Evolutionary conservation across 495 filamentous ascomycete genomes (phyloP).

Genomic region (Lasiosphaeria ovina): DNA sequence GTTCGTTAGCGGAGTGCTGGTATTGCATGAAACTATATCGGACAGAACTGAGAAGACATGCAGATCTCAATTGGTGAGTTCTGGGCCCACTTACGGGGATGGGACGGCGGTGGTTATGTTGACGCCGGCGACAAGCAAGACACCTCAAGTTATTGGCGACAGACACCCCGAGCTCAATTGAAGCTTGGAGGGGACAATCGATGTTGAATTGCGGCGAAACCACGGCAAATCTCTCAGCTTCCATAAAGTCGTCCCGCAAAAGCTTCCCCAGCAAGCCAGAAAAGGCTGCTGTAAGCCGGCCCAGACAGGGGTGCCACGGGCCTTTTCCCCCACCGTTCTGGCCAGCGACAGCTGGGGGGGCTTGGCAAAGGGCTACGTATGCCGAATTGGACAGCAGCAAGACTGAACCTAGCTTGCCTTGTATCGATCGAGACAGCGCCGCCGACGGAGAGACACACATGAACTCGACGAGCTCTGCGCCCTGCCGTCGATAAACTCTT

Average conservation of each 20-base stretch:
- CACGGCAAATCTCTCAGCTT: conserved; percentile 19
- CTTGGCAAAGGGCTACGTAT: conserved; percentile 43
- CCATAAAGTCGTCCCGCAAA: background rate
- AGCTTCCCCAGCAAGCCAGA: no score
- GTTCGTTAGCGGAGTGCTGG: no score
- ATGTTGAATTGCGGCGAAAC: conserved; percentile 19
- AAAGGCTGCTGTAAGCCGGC: no score
- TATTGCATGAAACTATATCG: no score
- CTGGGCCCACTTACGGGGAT: no score
- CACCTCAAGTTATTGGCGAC: no score
- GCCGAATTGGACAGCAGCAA: conserved; percentile 19
- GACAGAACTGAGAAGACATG: no score
- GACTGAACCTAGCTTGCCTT: background rate
- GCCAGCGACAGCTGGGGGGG: conserved; percentile 5
- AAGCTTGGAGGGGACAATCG: background rate
- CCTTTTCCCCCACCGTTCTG: background rate
- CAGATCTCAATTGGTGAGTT: no score
- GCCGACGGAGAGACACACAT: background rate
- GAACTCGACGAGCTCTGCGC: conserved; percentile 1
- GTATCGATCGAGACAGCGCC: background rate
- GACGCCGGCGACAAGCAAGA: no score
- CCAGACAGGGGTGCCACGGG: background rate
- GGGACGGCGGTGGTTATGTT: no score
- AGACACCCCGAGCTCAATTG: no score
- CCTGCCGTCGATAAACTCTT: conserved; percentile 22